Percentiles rank a stretch among this genome's conserved stretches.
Evolutionary conservation across 495 filamentous ascomycete species (phyloP).

Genomic region (Penicillium mononematosum): DNA sequence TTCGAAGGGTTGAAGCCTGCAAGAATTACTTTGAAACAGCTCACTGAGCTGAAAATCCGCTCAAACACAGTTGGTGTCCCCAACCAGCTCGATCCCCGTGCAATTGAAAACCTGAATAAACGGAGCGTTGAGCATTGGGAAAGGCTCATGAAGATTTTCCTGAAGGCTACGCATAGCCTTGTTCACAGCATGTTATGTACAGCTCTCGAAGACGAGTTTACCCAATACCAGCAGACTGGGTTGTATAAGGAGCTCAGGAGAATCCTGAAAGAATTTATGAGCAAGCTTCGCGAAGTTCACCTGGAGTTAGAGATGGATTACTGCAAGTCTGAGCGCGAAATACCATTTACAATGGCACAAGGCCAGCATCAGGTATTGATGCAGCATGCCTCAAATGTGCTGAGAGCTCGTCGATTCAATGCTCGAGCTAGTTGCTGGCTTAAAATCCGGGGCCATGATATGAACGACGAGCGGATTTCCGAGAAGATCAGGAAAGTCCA

Average conservation of each 20-base stretch:
- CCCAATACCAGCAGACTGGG: constrained; percentile 36
- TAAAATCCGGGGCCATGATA: constrained; percentile 8
- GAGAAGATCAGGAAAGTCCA: constrained; percentile 25
- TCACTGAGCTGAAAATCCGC: constrained; percentile 39
- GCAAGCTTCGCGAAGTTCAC: constrained; percentile 25
- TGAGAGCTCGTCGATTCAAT: constrained; percentile 6
- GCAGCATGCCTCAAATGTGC: constrained; percentile 2
- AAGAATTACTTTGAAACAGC: constrained; percentile 31
- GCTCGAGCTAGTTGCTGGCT: constrained; percentile 22
- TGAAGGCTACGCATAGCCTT: constrained; percentile 27
- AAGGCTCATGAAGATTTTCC: constrained; percentile 30
- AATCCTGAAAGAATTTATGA: constrained; percentile 28
- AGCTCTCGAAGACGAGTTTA: constrained; percentile 36
- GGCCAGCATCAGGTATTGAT: constrained; percentile 21
- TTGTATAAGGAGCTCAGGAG: constrained; percentile 22
- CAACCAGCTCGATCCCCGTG: constrained; percentile 42
- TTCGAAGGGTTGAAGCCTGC: not conserved
- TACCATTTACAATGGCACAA: constrained; percentile 40
- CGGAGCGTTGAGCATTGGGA: constrained; percentile 43
- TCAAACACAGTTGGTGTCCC: constrained; percentile 38
- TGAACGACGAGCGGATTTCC: constrained; percentile 12
- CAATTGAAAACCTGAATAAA: constrained; percentile 40
- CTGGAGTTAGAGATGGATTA: constrained; percentile 19
- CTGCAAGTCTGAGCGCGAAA: constrained; percentile 32
- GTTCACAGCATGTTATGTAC: constrained; percentile 33